Evolutionary conservation across 257 asterid species (phyloP), one percentile per base, ranked within the genome.

Genomic region (Scutellaria baicalensis): DNA sequence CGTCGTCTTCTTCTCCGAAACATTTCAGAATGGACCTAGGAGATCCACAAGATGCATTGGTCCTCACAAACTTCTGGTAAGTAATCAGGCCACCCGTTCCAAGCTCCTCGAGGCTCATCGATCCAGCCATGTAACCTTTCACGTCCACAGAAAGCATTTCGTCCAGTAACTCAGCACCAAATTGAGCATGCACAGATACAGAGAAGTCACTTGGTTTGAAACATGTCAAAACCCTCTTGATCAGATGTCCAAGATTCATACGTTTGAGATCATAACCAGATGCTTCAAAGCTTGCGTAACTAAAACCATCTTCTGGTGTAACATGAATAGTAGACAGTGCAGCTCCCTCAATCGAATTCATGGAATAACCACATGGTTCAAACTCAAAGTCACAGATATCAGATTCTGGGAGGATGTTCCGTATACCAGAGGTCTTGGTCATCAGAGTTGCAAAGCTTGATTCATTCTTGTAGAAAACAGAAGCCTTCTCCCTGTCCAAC

Each of bases 301-400:
- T 90, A 59, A 90, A 90, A 36, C 97, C 97, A 43, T 90, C 97
- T 60, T 90, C 97, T 0, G 97, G 97, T 0, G 97, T 90, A 35
- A 90, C 84, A 57, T 90, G 97, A 49, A 90, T 90, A 39, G 97
- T 88, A 9, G 95, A 88, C 2, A 88, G 27, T 0, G 97, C 96
- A 52, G 68, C 65, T 14, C 75, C 96, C 71, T 90, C 97, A 23
- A 90, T 81, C 18, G 97, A 86, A 66, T 90, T 90, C 97, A 90
- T 90, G 36, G 97, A 90, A 70, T 90, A 90, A 11, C 97, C 97
- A 66, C 97, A 90, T 0, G 97, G 97, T 18, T 88, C 97, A 62
- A 90, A 90, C 81, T 84, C 97, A 57, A 88, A 90, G 71, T 88
- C 97, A 13, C 92, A 90, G 16, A 88, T 84, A 0, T 76, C 75